phyloP scores from a whole-genome alignment of 192 early-diverging fungal species.

The Phycomyces nitens region DNA sequence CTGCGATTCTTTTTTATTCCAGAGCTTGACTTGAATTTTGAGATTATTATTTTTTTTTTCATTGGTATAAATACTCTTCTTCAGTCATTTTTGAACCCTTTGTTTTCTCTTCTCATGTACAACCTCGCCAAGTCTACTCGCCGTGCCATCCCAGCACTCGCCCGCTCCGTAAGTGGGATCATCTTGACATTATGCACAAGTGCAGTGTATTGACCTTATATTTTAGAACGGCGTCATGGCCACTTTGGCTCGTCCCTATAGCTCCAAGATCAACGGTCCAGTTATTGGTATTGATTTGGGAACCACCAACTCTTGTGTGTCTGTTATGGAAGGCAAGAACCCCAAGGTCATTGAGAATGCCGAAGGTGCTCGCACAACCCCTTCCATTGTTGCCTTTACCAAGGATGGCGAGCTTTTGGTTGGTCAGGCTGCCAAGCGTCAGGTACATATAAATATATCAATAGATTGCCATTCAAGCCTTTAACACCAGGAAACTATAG shows the following conservation, averaged over 20 bases:
- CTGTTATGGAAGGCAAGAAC: constrained; percentile 97
- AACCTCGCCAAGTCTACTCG: constrained; percentile 31
- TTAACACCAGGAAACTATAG: constrained; percentile 30
- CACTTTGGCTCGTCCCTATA: constrained; percentile 54
- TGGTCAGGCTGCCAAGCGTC: constrained; percentile 97
- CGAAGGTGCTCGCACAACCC: constrained; percentile 95
- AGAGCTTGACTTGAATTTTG: too few species aligned
- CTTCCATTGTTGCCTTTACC: constrained; percentile 93
- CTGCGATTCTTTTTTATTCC: too few species aligned
- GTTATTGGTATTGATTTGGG: constrained; percentile 99
- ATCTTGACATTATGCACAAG: neutral
- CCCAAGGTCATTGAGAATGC: constrained; percentile 97
- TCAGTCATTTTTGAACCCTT: neutral
- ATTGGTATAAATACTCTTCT: neutral
- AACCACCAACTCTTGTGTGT: constrained; percentile 99
- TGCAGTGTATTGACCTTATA: neutral
- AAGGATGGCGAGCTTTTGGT: constrained; percentile 97
- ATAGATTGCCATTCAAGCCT: neutral
- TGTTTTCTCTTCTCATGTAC: constrained; percentile 25
- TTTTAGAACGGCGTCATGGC: constrained; percentile 21
- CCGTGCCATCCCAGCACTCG: constrained; percentile 16
- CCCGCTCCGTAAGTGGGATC: constrained; percentile 14
- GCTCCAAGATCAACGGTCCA: constrained; percentile 79
- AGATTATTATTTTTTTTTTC: neutral
- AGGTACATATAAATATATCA: constrained; percentile 49